Percentiles rank a stretch among this genome's conserved stretches.
Evolutionary conservation across 2,329 filamentous ascomycete species (phyloP).

Genomic region (Fusarium denticulatum): DNA sequence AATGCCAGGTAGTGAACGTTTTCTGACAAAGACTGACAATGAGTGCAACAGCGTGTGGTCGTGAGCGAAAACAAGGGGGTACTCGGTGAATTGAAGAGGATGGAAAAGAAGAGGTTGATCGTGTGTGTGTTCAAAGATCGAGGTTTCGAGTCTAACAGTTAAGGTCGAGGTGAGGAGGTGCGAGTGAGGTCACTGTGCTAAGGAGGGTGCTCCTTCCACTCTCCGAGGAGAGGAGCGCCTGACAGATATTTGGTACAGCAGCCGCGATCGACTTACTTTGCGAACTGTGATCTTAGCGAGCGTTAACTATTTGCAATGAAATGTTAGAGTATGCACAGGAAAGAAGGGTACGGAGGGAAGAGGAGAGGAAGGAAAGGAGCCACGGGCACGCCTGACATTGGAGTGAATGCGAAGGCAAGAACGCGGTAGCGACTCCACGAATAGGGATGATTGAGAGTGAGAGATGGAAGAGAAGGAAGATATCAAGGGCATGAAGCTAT

Average conservation of each 20-base stretch:
- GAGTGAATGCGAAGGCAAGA: not conserved
- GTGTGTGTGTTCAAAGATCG: not conserved
- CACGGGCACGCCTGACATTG: not conserved
- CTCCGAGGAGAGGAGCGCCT: not conserved
- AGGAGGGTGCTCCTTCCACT: slow-evolving; percentile 17
- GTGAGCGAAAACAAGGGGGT: slow-evolving; percentile 7
- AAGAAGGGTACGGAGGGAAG: not conserved
- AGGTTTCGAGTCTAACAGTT: no score
- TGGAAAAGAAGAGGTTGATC: not conserved
- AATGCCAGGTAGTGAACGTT: slow-evolving; percentile 21
- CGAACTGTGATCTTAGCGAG: not conserved
- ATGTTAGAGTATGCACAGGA: not conserved
- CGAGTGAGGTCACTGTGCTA: no score
- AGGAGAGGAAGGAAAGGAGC: not conserved
- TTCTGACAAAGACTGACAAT: slow-evolving; percentile 11
- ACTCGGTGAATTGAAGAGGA: slow-evolving; percentile 12
- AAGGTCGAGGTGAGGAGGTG: no score
- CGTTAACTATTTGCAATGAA: not conserved
- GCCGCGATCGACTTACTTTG: not conserved
- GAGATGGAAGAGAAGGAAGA: not conserved
- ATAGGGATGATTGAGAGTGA: not conserved
- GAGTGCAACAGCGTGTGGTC: slow-evolving; percentile 2
- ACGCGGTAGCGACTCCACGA: not conserved
- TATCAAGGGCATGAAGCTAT: not conserved
- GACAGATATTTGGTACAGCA: no score